Base-by-base conservation (phyloP, 163 green algal genomes). In the Smithsoniella earleae region DNA sequence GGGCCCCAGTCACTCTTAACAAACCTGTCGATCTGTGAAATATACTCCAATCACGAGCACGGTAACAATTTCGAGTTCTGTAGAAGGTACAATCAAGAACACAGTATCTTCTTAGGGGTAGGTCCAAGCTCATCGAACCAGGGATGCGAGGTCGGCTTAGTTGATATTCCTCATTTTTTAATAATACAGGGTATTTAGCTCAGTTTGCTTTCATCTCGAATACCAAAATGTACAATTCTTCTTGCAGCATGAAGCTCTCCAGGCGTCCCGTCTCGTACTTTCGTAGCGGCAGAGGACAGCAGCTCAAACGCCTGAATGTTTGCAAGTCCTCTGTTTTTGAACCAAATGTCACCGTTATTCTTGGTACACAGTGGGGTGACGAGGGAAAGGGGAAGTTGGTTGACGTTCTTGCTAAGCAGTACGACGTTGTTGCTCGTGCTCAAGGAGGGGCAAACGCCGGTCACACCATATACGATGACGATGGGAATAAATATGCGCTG, bases 321-420 rank as follows among this genome's bases (percentile, higher is more conserved):
- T 38, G 58, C 43, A 69, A 33, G 43, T 69, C 58, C 22, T n/a
- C 18, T n/a, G 36, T 18, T 4, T 83, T 86, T 38, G 73, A 80
- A n/a, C 82, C 89, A 1, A 84, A 94, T 72, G 88, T 98, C 2
- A 87, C 77, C 65, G 89, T 96, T 0, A 91, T 99, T n/a, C 82
- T 99, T 16, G 95, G 95, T 43, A 95, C 90, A 16, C 95, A 99
- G 83, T 99, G 95, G 95, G 95, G 95, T 16, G 95, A 99, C 76
- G 95, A 99, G 76, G 95, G 95, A 77, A 99, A 99, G 82, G 95
- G 95, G 72, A 99, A 99, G 84, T 89, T 99, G 58, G 95, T 99
- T 43, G 95, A 99, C 78, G 93, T 97, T 66, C 79, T 98, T 31
- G 93, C 93, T 27, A 87, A 95, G 83, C 81, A 97, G 76, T 98